Evolutionary conservation across 306 rosid species (phyloP).

Genomic region (Purshia tridentata): DNA sequence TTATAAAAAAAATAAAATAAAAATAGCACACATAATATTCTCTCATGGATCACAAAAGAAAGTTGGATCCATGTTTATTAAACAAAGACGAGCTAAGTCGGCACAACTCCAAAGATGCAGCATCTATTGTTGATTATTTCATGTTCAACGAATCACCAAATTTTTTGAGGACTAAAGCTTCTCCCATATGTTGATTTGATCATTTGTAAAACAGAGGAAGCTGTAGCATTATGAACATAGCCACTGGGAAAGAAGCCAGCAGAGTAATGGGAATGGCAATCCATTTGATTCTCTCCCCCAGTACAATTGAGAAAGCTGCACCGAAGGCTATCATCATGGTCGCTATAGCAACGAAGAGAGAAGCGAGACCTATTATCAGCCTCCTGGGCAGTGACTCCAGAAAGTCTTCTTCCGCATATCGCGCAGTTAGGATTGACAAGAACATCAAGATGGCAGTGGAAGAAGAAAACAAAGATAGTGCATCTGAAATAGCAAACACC

Average conservation of each 20-base stretch:
- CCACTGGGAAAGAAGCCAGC: not conserved
- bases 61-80: too few species aligned
- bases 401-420: conserved; percentile 41
- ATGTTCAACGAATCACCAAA: too few species aligned
- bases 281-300: not conserved
- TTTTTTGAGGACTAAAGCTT: too few species aligned
- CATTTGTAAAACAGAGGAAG: conserved; percentile 1
- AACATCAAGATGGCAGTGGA: conserved; percentile 45
- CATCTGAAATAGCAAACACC: conserved; percentile 41
- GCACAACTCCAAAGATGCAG: too few species aligned
- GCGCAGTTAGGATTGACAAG: conserved; percentile 38
- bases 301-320: not conserved
- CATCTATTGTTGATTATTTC: too few species aligned
- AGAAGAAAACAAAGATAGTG: conserved; percentile 47
- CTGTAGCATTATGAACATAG: not conserved
- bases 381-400: conserved; percentile 37
- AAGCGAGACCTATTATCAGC: conserved; percentile 40
- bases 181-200: not conserved
- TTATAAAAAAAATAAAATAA: too few species aligned
- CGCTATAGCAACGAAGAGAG: conserved; percentile 36
- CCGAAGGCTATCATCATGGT: conserved; percentile 43
- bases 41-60: too few species aligned
- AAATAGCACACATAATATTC: too few species aligned
- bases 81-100: too few species aligned
- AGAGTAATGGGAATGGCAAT: not conserved